Evolutionary conservation across 2,329 filamentous ascomycete genomes (phyloP), one percentile per base, ranked within the genome.

Genomic region (Colletotrichum graminicola): DNA sequence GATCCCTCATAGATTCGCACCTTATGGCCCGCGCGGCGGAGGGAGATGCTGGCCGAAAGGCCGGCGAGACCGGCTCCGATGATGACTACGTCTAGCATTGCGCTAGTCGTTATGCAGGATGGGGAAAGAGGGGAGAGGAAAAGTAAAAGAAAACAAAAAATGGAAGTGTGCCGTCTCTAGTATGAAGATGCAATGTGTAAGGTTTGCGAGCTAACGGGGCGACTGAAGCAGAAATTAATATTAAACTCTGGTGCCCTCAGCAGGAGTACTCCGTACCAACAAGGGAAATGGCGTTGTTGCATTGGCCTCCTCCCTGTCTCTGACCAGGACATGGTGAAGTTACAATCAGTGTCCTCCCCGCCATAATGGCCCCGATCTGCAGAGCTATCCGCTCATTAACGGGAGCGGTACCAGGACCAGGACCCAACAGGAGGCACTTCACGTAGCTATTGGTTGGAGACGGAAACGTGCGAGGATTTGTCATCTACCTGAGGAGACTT

Each of bases 61-160:
- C 83, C 83, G 26, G 80, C 82, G 14, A 84, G 75, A 16, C 83
- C 83, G 16, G 82, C 83, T 1, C 83, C 83, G 36, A 84, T 77
- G 14, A 85, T 74, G n/a, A 83, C 77, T 1, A 84, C 73, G 55
- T 84, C 75, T 8, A 82, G 73, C 56, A 75, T 84, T 47, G 45
- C 43, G 21, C 45, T 62, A 52, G 45, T n/a, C 4, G 29, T 23
- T 36, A 49, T 49, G 51, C 52, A 10, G 32, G 18, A 36, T 55
- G 12, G 11, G 10, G 49, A 21, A 21, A 21, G 49, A 14, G 49
- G 18, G 29, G 26, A 23, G 14, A 10, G 49, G 12, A 10, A 6
- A 2, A 34, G 21, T n/a, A 7, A n/a, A 10, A 45, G 1, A 21
- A n/a, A 8, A n/a, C 21, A 21, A 8, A n/a, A 14, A 34, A 26